Base-by-base conservation (phyloP, 1,284 basidiomycete genomes). In the Trametes versicolor region DNA sequence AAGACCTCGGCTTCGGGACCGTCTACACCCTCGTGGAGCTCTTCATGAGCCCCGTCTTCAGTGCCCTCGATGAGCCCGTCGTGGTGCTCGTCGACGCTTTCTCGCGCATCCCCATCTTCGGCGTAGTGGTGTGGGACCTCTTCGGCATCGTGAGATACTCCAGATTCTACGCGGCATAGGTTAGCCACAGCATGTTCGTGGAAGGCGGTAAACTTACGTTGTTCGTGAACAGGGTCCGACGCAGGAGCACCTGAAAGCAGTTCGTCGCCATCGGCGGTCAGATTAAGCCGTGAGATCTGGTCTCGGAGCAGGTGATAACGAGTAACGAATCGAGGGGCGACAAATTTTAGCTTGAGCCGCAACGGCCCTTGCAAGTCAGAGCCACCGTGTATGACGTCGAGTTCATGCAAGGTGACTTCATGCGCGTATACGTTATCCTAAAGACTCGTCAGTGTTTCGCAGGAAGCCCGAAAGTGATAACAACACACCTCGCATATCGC, bases 341-440 rank as follows among this genome's bases (percentile, higher is more conserved):
- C 72, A 2, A 81, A 75, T 61, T 82, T 84, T 53, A 93, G 75
- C 58, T 81, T 82, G 58, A 92, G 77, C 58, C 88, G 87, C 60
- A 93, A 81, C 17, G 89, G 88, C 23, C 91, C 92, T 67, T 77
- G 68, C 60, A 90, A 73, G 69, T 85, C 85, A 73, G 86, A 83
- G 60, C 85, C 87, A 69, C 91, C 88, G 73, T 93, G 91, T 45
- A 93, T 77, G 41, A 88, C 78, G 72, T 89, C 88, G 60, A 93
- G 79, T 69, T 93, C 91, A 73, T 93, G 90, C 59, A 93, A 76
- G 56, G 87, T 87, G 61, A 91, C 81, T 78, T 92, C 89, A 57
- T 87, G 87, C 12, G 87, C 82, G 74, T 89, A 86, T n/a, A 87
- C 78, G 71, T 92, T 91, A 73, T 93, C 92, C 91, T 93, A 64